Evolutionary conservation across 1,139 yeast genomes (phyloP).

Genomic region (Debaryomyces fabryi): DNA sequence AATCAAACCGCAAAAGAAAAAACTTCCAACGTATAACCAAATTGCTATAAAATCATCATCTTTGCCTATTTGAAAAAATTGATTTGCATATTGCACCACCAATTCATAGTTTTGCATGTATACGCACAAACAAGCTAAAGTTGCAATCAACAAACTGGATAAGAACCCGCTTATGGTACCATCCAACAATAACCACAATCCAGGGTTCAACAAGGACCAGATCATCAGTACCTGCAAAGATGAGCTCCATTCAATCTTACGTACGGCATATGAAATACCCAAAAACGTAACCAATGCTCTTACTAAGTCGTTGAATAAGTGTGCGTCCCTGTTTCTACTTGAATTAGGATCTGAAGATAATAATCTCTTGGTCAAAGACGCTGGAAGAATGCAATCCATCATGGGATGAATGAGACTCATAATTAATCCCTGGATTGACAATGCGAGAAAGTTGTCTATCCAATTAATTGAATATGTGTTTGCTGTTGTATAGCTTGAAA

Average conservation of each 20-base stretch:
- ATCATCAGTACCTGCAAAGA: constrained; percentile 73
- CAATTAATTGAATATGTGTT: constrained; percentile 5
- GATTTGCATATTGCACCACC: constrained; percentile 17
- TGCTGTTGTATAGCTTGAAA: constrained; percentile 9
- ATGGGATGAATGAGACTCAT: constrained; percentile 68
- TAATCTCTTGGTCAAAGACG: constrained; percentile 29
- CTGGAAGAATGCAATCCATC: constrained; percentile 53
- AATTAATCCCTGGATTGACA: constrained; percentile 55
- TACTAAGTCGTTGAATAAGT: constrained; percentile 40
- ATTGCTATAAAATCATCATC: constrained; percentile 36
- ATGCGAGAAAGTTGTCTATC: constrained; percentile 31
- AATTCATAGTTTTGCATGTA: constrained; percentile 32
- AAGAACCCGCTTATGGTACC: constrained; percentile 70
- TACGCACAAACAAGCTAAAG: constrained; percentile 41
- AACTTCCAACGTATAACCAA: constrained; percentile 58
- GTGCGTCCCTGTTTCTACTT: constrained; percentile 26
- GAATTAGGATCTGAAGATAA: constrained; percentile 39
- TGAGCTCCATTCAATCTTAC: constrained; percentile 79
- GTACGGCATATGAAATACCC: constrained; percentile 82
- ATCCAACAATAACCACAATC: constrained; percentile 80
- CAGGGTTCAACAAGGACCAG: constrained; percentile 76
- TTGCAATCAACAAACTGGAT: constrained; percentile 46
- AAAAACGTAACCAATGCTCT: constrained; percentile 75
- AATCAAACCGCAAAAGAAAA: constrained; percentile 68
- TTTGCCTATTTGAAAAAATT: constrained; percentile 11